Evolutionary conservation across 2,329 filamentous ascomycete genomes (phyloP).

Genomic region (Venturia carpophila): DNA sequence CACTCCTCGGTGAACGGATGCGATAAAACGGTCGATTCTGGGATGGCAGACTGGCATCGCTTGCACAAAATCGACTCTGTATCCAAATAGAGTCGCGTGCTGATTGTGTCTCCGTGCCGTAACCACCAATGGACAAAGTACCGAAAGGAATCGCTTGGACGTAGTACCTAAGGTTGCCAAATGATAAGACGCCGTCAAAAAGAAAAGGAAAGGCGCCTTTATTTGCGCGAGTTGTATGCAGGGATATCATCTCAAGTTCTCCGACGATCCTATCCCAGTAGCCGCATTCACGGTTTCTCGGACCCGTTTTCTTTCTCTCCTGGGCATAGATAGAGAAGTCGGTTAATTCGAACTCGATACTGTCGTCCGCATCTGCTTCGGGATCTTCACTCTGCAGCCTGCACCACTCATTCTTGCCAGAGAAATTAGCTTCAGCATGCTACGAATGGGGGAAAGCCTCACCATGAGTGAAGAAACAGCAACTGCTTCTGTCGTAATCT

Average conservation of each 20-base stretch:
- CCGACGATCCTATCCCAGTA: background rate
- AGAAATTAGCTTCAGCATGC: background rate
- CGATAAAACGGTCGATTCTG: conserved; percentile 49
- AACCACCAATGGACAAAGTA: conserved; percentile 10
- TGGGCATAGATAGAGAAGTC: background rate
- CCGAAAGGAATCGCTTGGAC: conserved; percentile 8
- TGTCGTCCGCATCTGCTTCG: background rate
- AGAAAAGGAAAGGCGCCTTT: conserved; percentile 21
- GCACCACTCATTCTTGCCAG: conserved; percentile 20
- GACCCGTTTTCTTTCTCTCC: background rate
- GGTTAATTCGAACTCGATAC: background rate
- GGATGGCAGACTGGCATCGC: conserved; percentile 27
- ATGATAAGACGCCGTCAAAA: conserved; percentile 25
- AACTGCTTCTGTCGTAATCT: conserved; percentile 26
- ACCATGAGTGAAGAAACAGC: background rate
- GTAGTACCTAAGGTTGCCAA: background rate
- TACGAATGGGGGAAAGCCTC: background rate
- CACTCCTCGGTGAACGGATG: conserved; percentile 46
- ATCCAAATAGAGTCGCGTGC: conserved; percentile 52
- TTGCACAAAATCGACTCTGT: conserved; percentile 27
- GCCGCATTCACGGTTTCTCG: background rate
- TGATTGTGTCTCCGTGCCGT: conserved; percentile 4
- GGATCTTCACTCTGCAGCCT: background rate
- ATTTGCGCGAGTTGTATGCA: conserved; percentile 24
- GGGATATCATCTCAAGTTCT: conserved; percentile 21